Evolutionary conservation across 306 rosid genomes (phyloP).

Genomic region (Quercus agrifolia): DNA sequence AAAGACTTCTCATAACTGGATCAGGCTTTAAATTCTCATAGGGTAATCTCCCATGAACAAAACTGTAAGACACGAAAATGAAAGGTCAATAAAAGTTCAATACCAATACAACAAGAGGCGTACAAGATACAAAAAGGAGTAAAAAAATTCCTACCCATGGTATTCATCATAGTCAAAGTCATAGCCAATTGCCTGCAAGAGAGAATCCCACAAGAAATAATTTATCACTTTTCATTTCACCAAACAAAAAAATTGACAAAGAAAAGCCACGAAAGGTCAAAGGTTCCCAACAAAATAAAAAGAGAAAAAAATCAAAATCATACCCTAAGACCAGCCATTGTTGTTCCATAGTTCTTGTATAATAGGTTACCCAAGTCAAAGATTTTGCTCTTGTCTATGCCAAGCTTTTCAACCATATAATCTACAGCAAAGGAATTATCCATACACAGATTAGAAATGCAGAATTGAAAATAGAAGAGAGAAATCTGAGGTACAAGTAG

Average conservation of each 20-base stretch:
- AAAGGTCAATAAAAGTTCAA: constrained; percentile 2
- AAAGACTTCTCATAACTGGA: constrained; percentile 64
- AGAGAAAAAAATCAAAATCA: not conserved
- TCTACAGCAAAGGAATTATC: constrained; percentile 34
- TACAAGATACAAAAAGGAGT: not conserved
- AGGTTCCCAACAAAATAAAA: not conserved
- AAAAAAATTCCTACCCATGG: constrained; percentile 50
- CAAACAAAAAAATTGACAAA: constrained; percentile 15
- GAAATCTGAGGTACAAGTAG: not conserved
- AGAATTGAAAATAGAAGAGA: not conserved
- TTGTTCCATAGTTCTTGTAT: constrained; percentile 88
- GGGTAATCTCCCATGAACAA: constrained; percentile 92
- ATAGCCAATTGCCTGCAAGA: constrained; percentile 81
- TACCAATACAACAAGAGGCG: not conserved
- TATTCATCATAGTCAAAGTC: constrained; percentile 93
- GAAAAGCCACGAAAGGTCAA: not conserved
- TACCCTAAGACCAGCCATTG: constrained; percentile 99
- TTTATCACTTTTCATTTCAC: not conserved
- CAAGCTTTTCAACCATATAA: constrained; percentile 84
- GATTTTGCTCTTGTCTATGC: constrained; percentile 67
- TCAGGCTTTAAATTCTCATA: constrained; percentile 86
- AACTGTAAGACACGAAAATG: constrained; percentile 33
- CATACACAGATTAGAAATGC: not conserved
- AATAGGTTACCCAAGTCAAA: constrained; percentile 57
- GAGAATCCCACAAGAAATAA: constrained; percentile 6